Base-by-base conservation (phyloP, 2,329 filamentous ascomycete species). In the Venturia nashicola region DNA sequence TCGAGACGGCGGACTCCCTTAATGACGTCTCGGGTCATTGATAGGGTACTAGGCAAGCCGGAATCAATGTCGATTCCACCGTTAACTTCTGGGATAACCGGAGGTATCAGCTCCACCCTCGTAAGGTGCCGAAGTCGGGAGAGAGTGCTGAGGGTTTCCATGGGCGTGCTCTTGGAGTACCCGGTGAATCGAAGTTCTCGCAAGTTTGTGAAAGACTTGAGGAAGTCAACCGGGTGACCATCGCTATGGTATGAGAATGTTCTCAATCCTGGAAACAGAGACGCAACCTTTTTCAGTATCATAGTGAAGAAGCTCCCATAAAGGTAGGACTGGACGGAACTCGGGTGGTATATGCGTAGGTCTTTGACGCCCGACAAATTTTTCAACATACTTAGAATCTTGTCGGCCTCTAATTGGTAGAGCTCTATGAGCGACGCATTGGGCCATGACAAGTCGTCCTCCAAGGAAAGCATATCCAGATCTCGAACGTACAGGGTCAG, bases 131-230 rank as follows among this genome's bases (percentile, higher is more conserved):
- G 43, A 23, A 63, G 48, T 42, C 61, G 4, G n/a, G 61, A 63
- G 14, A 63, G 48, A 6, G 51, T 20, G n/a, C 48, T 43, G 16
- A 48, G 36, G 20, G 61, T 63, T 16, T 63, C 61, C 61, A 63
- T 63, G n/a, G 61, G 61, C n/a, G 61, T 36, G 27, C 48, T 63
- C 23, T 48, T 63, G 23, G 61, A 63, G 20, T 63, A 63, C 18
- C 61, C 61, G 5, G 61, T 63, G 61, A 63, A 63, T 3, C 42
- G 36, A 14, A 63, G 61, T 27, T 57, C 36, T 40, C 61, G 34
- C 61, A 63, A 32, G 51, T 55, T 42, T 3, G 32, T 34, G 11
- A 63, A 44, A 39, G 61, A 55, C 36, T 63, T 63, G 61, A 57
- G 36, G 40, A 63, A 63, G 43, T 40, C 36, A 23, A 63, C 11